Base-by-base conservation (phyloP, 1,284 basidiomycete species). In the Pseudozyma thailandica region DNA sequence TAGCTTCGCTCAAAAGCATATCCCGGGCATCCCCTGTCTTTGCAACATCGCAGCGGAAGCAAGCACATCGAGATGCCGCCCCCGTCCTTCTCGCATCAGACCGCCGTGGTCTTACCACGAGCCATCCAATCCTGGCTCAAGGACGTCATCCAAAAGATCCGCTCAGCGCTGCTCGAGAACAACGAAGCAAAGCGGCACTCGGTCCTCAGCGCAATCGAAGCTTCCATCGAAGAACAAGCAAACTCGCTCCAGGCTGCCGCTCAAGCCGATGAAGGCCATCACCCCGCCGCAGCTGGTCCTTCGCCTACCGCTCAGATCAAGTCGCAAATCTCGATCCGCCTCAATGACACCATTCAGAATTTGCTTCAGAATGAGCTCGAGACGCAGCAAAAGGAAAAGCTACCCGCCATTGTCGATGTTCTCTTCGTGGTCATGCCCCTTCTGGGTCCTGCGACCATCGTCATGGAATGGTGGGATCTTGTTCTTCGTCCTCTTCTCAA, bases 391-490 rank as follows among this genome's bases (percentile, higher is more conserved):
- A 43, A 60, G 20, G 39, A 52, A 4, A 72, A 66, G 50, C 56
- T 58, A 16, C 55, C 74, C 20, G 54, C 64, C 10, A 26, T 79
- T 12, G 65, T 78, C 56, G 75, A 70, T 23, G 52, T 73, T 43
- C 62, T 82, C 38, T 64, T 65, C 25, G 54, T 54, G 6, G 41
- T 76, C n/a, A 64, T 57, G 23, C 56, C 70, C 9, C 41, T 81
- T 15, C 47, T 81, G 13, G 71, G 65, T 13, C 49, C 75, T 15
- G 37, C 37, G 5, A 44, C 39, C 28, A 70, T 82, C 27, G 65
- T 78, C 2, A 54, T 70, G 52, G 64, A 77, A 42, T 82, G 81
- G 81, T 81, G 77, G 74, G 78, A 79, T 30, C 63, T 73, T 26
- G 54, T 80, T 10, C 52, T 82, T 10, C 61, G 72, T 10, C 81